These are phyloP conservation scores for Protomyces lactucae-debilis DNA, from an alignment of 1,139 yeast species.

Conservation along the genomic window DNA sequence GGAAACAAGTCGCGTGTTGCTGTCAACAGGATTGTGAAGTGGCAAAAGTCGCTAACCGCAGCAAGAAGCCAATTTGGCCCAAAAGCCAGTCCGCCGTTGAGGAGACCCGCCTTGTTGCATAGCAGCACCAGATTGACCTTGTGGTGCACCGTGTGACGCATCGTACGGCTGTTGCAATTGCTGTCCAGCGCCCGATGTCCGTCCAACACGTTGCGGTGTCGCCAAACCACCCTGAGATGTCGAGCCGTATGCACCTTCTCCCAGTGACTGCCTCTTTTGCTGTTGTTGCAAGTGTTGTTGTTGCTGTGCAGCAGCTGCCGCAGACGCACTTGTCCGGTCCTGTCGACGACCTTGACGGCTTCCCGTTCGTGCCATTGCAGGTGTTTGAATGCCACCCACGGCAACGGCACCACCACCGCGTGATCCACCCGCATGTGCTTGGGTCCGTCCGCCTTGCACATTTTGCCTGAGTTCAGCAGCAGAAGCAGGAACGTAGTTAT, in stretches of 20 bases:
- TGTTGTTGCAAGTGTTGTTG: neutral
- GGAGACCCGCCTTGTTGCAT: neutral
- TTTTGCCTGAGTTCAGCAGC: conserved; percentile 25
- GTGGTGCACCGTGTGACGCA: neutral
- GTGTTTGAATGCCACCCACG: neutral
- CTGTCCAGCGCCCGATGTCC: neutral
- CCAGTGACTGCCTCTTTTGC: neutral
- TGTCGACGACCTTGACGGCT: neutral
- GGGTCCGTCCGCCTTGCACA: conserved; percentile 25
- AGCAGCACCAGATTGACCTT: neutral
- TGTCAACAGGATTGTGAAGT: too few species aligned
- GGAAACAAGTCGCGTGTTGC: too few species aligned
- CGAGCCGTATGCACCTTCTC: neutral
- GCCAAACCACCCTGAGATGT: neutral
- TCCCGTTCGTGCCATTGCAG: neutral
- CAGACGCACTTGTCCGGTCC: neutral
- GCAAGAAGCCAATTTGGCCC: neutral
- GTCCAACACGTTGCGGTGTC: neutral
- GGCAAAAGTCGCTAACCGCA: neutral
- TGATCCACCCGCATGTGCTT: conserved; percentile 14
- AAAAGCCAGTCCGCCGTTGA: neutral
- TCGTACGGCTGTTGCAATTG: neutral
- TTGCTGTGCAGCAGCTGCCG: neutral
- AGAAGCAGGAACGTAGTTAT: conserved; percentile 19
- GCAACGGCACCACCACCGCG: neutral